These are phyloP conservation scores for Breynia disticha DNA, from an alignment of 441 rosid genomes.

Conservation along the genomic window DNA sequence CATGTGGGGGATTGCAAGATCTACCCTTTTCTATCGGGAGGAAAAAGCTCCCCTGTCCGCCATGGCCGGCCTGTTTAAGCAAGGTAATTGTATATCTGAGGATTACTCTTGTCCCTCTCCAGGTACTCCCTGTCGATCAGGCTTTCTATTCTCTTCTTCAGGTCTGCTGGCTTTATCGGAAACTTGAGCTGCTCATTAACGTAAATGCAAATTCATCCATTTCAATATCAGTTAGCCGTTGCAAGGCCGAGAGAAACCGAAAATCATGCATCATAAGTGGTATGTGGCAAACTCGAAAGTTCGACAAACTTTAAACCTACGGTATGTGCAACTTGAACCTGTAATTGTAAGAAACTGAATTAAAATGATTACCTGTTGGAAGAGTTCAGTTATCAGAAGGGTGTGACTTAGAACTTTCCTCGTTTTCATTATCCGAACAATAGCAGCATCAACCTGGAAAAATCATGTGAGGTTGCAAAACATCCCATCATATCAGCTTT, in stretches of 20 bases:
- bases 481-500: too few species aligned
- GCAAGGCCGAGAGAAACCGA: too few species aligned
- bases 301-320: too few species aligned
- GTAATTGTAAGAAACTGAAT: background rate
- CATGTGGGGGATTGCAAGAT: slow-evolving; percentile 6
- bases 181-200: slow-evolving; percentile 70
- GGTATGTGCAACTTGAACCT: too few species aligned
- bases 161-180: slow-evolving; percentile 91
- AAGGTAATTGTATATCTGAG: slow-evolving; percentile 93
- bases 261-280: too few species aligned
- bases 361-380: slow-evolving; percentile 71
- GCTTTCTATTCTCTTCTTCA: slow-evolving; percentile 99
- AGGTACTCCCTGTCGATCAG: slow-evolving; percentile 95
- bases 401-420: slow-evolving; percentile 97
- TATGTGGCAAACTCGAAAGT: too few species aligned
- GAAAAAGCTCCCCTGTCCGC: slow-evolving; percentile 14
- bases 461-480: slow-evolving; percentile 2
- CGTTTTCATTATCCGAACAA: slow-evolving; percentile 98
- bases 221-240: too few species aligned
- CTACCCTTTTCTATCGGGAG: slow-evolving; percentile 2
- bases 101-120: slow-evolving; percentile 97
- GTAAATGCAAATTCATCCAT: slow-evolving; percentile 4
- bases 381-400: slow-evolving; percentile 93
- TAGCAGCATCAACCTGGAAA: slow-evolving; percentile 90
- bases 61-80: slow-evolving; percentile 34